Conservation (phyloP, 306 rosid species). For the Cajanus cajan region DNA sequence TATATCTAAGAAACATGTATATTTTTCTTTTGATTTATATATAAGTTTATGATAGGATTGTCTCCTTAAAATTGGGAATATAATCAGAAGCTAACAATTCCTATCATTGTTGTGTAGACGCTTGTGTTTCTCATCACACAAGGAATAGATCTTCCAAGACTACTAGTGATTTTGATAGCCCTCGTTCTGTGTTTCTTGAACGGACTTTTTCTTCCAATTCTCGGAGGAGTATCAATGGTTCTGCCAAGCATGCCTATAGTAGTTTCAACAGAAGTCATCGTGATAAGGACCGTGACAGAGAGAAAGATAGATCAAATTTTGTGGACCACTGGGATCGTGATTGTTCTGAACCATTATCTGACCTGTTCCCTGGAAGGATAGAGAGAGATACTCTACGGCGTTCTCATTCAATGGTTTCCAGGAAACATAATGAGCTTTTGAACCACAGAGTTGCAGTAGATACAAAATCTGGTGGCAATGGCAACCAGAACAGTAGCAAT, state of each 20-base stretch:
- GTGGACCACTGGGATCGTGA: conserved; percentile 82
- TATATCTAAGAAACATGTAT: not conserved
- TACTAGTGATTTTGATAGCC: conserved; percentile 64
- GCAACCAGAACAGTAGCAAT: conserved; percentile 53
- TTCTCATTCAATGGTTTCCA: conserved; percentile 81
- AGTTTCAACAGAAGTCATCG: conserved; percentile 91
- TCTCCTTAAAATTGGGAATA: not conserved
- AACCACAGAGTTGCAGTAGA: conserved; percentile 55
- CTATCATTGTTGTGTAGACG: conserved; percentile 53
- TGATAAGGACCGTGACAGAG: conserved; percentile 95
- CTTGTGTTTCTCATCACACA: conserved; percentile 45
- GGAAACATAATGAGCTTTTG: conserved; percentile 65
- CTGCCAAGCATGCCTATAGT: conserved; percentile 94
- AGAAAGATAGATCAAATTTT: conserved; percentile 71
- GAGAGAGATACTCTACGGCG: conserved; percentile 84
- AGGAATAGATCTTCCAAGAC: conserved; percentile 71
- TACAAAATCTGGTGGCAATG: conserved; percentile 48
- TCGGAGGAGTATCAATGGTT: conserved; percentile 76
- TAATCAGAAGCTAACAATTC: not conserved
- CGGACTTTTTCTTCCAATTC: conserved; percentile 82
- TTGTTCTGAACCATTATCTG: conserved; percentile 64
- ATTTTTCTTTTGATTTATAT: not conserved
- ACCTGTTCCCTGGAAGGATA: conserved; percentile 55
- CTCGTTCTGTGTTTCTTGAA: conserved; percentile 77
- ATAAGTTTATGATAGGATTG: not conserved